These are phyloP conservation scores for Xylaria sp. DNA, from an alignment of 2,329 filamentous ascomycete species.

Conservation along the genomic window DNA sequence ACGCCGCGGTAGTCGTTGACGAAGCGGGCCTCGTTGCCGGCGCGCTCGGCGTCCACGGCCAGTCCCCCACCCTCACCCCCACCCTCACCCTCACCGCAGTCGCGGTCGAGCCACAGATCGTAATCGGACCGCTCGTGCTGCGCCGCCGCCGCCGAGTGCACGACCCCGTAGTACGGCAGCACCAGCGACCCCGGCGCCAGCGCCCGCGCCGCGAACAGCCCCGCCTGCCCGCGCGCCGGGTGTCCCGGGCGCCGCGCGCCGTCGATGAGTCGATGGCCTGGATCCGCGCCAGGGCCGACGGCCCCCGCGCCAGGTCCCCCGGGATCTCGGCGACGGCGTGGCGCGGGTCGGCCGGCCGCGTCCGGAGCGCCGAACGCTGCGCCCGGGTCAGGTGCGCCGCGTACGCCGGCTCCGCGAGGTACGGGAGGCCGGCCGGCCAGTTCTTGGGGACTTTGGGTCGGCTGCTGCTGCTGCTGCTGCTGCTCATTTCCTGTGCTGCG, in stretches of 20 bases:
- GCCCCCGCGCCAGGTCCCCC: conserved; percentile 42
- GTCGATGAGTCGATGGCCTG: no score
- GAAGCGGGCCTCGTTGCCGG: conserved; percentile 67
- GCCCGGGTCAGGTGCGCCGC: conserved; percentile 47
- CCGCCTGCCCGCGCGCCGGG: conserved; percentile 60
- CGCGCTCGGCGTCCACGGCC: conserved; percentile 61
- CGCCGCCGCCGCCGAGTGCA: conserved; percentile 49
- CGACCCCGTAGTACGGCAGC: conserved; percentile 63
- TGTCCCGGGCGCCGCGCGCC: conserved; percentile 50
- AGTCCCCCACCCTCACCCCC: conserved; percentile 55
- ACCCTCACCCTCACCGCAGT: no score
- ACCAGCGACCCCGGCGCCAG: conserved; percentile 60
- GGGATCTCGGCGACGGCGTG: conserved; percentile 36
- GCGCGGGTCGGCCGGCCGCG: conserved; percentile 34
- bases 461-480: no score
- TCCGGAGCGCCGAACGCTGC: conserved; percentile 46
- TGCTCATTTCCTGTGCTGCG: conserved; percentile 27
- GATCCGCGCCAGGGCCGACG: conserved; percentile 57
- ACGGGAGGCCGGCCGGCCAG: conserved; percentile 58
- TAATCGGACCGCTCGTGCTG: conserved; percentile 58
- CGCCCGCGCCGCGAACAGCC: conserved; percentile 60
- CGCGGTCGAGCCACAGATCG: conserved; percentile 65
- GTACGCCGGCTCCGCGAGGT: conserved; percentile 54
- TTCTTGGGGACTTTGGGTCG: no score
- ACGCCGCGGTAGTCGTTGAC: conserved; percentile 70